Conservation (phyloP, 345 rosid species). For the Reutealis trisperma region DNA sequence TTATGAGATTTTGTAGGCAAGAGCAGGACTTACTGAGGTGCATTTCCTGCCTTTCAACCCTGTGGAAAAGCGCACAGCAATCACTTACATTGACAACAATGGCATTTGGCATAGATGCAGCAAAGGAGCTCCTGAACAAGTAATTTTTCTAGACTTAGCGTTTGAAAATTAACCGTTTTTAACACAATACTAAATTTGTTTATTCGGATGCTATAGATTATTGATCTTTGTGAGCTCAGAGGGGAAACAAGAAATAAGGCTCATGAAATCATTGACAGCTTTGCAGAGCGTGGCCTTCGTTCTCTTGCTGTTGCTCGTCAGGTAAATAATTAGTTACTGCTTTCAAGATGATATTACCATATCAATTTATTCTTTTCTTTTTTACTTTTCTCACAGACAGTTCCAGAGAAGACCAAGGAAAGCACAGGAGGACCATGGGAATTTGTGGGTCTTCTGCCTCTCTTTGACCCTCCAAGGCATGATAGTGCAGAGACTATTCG, state of each 20-base stretch:
- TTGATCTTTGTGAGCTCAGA: slow-evolving; percentile 67
- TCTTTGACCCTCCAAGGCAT: slow-evolving; percentile 96
- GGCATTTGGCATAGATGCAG: slow-evolving; percentile 85
- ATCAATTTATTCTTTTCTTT: neutral
- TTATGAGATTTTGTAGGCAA: slow-evolving; percentile 47
- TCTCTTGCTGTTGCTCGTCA: slow-evolving; percentile 73
- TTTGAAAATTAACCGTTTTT: neutral
- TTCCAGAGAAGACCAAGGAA: slow-evolving; percentile 77
- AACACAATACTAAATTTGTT: neutral
- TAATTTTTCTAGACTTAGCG: slow-evolving; percentile 6
- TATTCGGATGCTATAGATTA: slow-evolving; percentile 43
- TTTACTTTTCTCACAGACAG: slow-evolving; percentile 34
- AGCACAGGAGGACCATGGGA: slow-evolving; percentile 80
- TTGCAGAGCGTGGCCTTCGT: slow-evolving; percentile 87
- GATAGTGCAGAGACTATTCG: slow-evolving; percentile 97
- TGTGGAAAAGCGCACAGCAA: slow-evolving; percentile 91
- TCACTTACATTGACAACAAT: slow-evolving; percentile 64
- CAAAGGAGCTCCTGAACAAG: slow-evolving; percentile 98
- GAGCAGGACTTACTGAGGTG: slow-evolving; percentile 81
- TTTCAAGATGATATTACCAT: no score
- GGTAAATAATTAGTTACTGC: slow-evolving; percentile 38
- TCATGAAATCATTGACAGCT: slow-evolving; percentile 57
- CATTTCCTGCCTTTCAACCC: slow-evolving; percentile 97
- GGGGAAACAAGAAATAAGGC: slow-evolving; percentile 56
- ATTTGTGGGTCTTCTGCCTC: slow-evolving; percentile 89